Evolutionary conservation across 768 basidiomycete genomes (phyloP), one percentile per base, ranked within the genome.

Genomic region (Lactarius deliciosus): DNA sequence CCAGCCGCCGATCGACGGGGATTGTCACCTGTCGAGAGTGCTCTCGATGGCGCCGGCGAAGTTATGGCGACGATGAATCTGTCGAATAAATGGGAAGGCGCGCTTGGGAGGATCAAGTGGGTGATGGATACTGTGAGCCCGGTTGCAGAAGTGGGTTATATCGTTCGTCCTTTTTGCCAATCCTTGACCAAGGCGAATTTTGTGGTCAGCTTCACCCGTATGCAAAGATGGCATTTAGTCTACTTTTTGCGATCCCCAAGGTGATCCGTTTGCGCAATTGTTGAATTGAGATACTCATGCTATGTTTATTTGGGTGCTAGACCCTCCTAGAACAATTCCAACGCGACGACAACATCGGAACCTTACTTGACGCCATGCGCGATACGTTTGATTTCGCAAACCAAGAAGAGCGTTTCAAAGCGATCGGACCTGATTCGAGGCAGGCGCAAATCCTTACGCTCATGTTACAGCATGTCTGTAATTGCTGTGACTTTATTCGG

Each of bases 101-200:
- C 47, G 5, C 11, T 50, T n/a, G 11, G 1, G 22, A 25, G 47
- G 22, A 25, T 50, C 11, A 50, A 13, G 11, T 50, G 47, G 47
- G 47, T 50, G 22, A 50, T 50, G 47, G 47, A 50, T 15, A 50
- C 47, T 25, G n/a, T 50, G 22, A 50, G 47, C 47, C 47, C 47
- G 5, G 22, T 50, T 22, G 47, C 47, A 15, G 47, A 25, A 6
- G 47, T 50, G 22, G 1, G 47, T 25, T 13, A 5, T 8, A 15
- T 22, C 11, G 3, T 38, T 0, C 36, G 20, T 22, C 47, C 22
- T 22, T 50, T 50, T 13, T 11, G 4, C 22, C 22, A 25, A 22
- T 50, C 5, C 22, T 6, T 25, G 22, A 25, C 47, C 13, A 22
- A 6, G n/a, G 0, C 11, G 2, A 43, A 22, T 25, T 11, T 50